Percentiles rank a stretch among this genome's conserved stretches.
Conservation (phyloP, 352 stramenopile species). For the Pythium aquatile region DNA sequence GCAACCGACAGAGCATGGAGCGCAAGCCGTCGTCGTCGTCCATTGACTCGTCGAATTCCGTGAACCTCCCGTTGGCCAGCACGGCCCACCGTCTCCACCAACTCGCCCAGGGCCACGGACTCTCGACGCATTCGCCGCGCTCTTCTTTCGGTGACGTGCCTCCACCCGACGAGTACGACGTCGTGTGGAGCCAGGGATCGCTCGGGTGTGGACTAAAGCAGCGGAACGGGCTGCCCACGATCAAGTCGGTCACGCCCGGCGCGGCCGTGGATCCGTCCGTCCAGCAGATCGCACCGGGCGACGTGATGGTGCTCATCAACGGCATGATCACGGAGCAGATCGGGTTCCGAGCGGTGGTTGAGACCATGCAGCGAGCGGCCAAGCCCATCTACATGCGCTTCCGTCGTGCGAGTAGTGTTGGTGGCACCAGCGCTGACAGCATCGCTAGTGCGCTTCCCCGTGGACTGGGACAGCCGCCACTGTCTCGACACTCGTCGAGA, state of each 20-base stretch:
- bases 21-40: slow-evolving; percentile 17
- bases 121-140: not conserved
- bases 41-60: slow-evolving; percentile 1
- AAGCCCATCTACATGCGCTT: slow-evolving; percentile 82
- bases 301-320: slow-evolving; percentile 77
- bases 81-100: slow-evolving; percentile 1
- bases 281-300: slow-evolving; percentile 58
- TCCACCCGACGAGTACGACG: slow-evolving; percentile 55
- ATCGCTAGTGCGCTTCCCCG: not conserved
- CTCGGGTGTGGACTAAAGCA: slow-evolving; percentile 77
- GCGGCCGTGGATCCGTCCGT: slow-evolving; percentile 60
- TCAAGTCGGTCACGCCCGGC: slow-evolving; percentile 61
- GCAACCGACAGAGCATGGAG: slow-evolving; percentile 3
- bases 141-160: slow-evolving; percentile 7
- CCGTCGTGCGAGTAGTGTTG: slow-evolving; percentile 25
- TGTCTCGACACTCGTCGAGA: not conserved
- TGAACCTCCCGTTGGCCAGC: not conserved
- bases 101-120: not conserved
- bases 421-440: not conserved
- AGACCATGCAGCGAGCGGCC: slow-evolving; percentile 64
- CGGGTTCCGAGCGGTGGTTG: slow-evolving; percentile 76
- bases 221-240: slow-evolving; percentile 55
- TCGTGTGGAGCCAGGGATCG: slow-evolving; percentile 70
- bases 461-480: not conserved
- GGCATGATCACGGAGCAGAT: slow-evolving; percentile 70